Conservation (phyloP, 495 filamentous ascomycete species). For the Lentithecium fluviatile region DNA sequence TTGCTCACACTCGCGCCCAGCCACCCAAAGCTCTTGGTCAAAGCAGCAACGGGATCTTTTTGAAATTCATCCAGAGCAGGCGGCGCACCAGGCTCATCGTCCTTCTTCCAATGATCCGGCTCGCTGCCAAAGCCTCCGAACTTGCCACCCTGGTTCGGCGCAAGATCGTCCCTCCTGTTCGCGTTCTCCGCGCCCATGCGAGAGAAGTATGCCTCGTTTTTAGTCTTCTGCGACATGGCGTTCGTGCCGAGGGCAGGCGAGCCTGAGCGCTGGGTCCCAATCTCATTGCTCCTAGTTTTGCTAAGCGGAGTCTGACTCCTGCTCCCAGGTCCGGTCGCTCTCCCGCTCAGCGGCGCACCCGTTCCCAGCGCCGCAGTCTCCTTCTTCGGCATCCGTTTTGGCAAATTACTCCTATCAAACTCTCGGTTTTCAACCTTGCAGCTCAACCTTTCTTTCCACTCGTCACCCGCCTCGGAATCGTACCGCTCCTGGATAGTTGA, state of each 20-base stretch:
- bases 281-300: constrained; percentile 36
- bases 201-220: constrained; percentile 89
- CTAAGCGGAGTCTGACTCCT: constrained; percentile 40
- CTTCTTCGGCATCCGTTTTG: constrained; percentile 44
- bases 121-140: constrained; percentile 86
- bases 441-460: constrained; percentile 88
- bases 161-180: constrained; percentile 65
- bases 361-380: constrained; percentile 26
- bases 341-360: constrained; percentile 17
- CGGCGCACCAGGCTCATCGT: constrained; percentile 38
- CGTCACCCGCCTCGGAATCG: constrained; percentile 81
- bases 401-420: constrained; percentile 63
- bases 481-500: constrained; percentile 78
- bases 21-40: constrained; percentile 94
- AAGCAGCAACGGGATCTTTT: constrained; percentile 81
- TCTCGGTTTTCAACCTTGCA: constrained; percentile 82
- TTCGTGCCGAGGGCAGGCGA: constrained; percentile 37
- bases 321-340: constrained; percentile 33
- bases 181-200: constrained; percentile 78
- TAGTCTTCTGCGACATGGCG: constrained; percentile 50
- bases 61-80: constrained; percentile 80
- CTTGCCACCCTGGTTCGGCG: constrained; percentile 88
- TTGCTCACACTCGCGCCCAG: constrained; percentile 82
- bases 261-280: constrained; percentile 26
- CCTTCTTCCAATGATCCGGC: constrained; percentile 46